Evolutionary conservation across 2,329 filamentous ascomycete species (phyloP).

Genomic region (Magnaporthiopsis rhizophila): DNA sequence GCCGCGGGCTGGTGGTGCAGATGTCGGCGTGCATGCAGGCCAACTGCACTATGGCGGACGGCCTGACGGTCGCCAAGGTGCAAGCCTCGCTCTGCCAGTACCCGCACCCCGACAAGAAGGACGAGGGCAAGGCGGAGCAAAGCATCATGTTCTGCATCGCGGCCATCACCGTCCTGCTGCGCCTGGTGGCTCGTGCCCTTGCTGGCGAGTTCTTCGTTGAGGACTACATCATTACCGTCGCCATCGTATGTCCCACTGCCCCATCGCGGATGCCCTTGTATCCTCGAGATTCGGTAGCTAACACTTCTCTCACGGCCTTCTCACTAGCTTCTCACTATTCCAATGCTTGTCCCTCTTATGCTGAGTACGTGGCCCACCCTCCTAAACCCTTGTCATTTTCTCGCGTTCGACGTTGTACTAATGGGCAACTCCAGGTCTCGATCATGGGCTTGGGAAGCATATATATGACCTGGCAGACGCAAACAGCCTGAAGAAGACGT

Average conservation of each 20-base stretch:
- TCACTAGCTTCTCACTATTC: background rate
- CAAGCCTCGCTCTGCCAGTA: conserved; percentile 1
- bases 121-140: background rate
- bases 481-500: too few species aligned
- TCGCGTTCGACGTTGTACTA: background rate
- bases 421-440: background rate
- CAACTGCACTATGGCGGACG: conserved; percentile 11
- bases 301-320: background rate
- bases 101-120: background rate
- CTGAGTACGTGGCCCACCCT: background rate
- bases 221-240: conserved; percentile 1
- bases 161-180: background rate
- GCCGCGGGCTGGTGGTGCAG: background rate
- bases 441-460: conserved; percentile 11
- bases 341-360: background rate
- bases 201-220: conserved; percentile 1
- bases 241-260: background rate
- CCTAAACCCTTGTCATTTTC: too few species aligned
- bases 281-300: background rate
- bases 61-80: background rate
- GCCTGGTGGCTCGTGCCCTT: background rate
- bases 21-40: conserved; percentile 6
- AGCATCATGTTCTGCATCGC: background rate
- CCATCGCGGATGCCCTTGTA: too few species aligned
- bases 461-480: conserved; percentile 11